These are phyloP conservation scores for Vicia faba DNA, from an alignment of 306 rosid species.

Conservation along the genomic window DNA sequence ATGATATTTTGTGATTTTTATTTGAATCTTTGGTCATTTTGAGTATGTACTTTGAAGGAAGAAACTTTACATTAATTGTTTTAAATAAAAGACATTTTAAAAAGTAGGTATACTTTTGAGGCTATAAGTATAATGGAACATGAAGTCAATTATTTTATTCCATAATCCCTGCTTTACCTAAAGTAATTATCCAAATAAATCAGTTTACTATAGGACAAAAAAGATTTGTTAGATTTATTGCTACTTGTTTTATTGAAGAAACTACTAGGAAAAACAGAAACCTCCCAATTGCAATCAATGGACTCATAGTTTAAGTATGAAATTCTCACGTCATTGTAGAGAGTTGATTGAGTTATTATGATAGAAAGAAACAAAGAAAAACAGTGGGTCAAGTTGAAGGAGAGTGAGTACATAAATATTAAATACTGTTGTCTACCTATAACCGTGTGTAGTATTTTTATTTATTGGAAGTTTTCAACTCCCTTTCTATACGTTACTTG, in stretches of 20 bases:
- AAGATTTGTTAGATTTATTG: constrained; percentile 4
- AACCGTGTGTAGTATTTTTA: constrained; percentile 30
- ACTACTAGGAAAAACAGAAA: constrained; percentile 38
- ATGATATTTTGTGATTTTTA: too few relatives aligned
- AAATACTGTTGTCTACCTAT: constrained; percentile 30
- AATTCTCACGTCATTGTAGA: constrained; percentile 20
- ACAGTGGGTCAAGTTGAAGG: constrained; percentile 28
- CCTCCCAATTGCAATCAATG: constrained; percentile 19
- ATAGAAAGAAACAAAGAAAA: neutral
- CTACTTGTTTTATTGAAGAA: constrained; percentile 30
- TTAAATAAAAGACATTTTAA: too few relatives aligned
- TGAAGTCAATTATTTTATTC: too few relatives aligned
- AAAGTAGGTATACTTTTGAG: too few relatives aligned
- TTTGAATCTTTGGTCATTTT: too few relatives aligned
- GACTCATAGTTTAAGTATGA: constrained; percentile 17
- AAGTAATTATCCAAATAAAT: neutral
- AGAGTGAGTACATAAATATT: constrained; percentile 1
- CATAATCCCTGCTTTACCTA: neutral
- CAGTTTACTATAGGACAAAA: neutral
- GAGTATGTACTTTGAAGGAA: too few relatives aligned
- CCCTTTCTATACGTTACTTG: neutral
- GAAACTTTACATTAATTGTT: too few relatives aligned
- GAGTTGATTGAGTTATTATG: neutral
- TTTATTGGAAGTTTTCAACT: neutral
- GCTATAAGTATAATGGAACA: too few relatives aligned